Conservation (phyloP, 305 asterid species). For the Solanum aculeatissimum region DNA sequence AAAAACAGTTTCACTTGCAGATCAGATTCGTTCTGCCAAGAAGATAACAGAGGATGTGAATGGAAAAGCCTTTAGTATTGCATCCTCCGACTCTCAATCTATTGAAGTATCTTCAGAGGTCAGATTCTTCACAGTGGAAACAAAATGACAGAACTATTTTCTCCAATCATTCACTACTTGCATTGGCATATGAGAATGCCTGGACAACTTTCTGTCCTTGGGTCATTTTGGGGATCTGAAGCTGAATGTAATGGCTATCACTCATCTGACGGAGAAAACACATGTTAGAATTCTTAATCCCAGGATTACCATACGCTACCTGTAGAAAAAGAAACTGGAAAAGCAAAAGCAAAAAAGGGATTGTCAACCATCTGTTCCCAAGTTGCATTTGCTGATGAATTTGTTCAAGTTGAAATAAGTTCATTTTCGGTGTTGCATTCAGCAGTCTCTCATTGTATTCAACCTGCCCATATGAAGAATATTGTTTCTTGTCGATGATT, state of each 20-base stretch:
- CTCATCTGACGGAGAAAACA: not conserved
- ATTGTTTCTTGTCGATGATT: not conserved
- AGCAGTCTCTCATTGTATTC: not conserved
- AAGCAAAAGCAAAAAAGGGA: not conserved
- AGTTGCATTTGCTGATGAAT: not conserved
- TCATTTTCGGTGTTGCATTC: not conserved
- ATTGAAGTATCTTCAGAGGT: not conserved
- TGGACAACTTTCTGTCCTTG: not conserved
- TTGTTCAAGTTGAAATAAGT: not conserved
- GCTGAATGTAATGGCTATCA: not conserved
- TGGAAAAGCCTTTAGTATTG: not conserved
- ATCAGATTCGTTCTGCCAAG: slow-evolving; percentile 77
- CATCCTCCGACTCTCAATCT: not conserved
- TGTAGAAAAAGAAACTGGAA: not conserved
- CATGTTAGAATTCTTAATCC: not conserved
- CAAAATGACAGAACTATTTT: not conserved
- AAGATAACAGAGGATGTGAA: slow-evolving; percentile 21
- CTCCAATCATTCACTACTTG: not conserved
- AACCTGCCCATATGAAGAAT: not conserved
- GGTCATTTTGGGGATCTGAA: not conserved
- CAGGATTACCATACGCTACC: not conserved
- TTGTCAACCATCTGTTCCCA: not conserved
- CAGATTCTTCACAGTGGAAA: not conserved
- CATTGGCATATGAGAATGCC: not conserved
- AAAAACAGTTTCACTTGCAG: slow-evolving; percentile 49